Conservation (phyloP, 108 stramenopile genomes). For the Aureococcus anophagefferens region DNA sequence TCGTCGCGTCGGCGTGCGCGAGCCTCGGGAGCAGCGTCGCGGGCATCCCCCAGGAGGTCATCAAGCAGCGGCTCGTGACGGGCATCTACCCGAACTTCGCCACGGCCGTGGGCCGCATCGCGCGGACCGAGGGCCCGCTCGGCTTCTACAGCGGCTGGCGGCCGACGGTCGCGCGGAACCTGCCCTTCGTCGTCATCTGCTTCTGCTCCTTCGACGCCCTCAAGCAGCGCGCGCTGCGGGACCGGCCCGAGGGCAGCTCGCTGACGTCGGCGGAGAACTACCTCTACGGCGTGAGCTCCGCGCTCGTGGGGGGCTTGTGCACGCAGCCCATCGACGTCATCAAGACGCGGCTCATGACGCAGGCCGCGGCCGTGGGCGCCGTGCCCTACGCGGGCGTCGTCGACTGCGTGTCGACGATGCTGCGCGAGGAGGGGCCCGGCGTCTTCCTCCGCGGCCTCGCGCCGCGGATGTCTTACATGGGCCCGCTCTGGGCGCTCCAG, state of each 20-base stretch:
- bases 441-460: conserved; percentile 51
- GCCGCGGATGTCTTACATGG: conserved; percentile 51
- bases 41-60: conserved; percentile 55
- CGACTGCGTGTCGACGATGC: conserved; percentile 48
- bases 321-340: conserved; percentile 60
- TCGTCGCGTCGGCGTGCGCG: conserved; percentile 24
- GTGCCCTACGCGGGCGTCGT: conserved; percentile 46
- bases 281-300: conserved; percentile 40
- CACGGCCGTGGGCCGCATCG: conserved; percentile 42
- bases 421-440: conserved; percentile 40
- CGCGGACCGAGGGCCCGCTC: conserved; percentile 35
- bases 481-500: conserved; percentile 52
- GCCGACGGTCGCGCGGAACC: conserved; percentile 57
- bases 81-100: conserved; percentile 53
- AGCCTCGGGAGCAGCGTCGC: conserved; percentile 51
- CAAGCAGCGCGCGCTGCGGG: conserved; percentile 1
- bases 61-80: conserved; percentile 59
- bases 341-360: conserved; percentile 69
- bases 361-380: conserved; percentile 40
- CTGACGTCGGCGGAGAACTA: conserved; percentile 32
- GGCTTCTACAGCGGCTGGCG: conserved; percentile 51
- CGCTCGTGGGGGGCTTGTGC: conserved; percentile 35
- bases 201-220: conserved; percentile 42
- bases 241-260: background rate
- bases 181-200: conserved; percentile 55